Conservation (phyloP, 139 green algal genomes). For the Diplosphaera chodatii region DNA sequence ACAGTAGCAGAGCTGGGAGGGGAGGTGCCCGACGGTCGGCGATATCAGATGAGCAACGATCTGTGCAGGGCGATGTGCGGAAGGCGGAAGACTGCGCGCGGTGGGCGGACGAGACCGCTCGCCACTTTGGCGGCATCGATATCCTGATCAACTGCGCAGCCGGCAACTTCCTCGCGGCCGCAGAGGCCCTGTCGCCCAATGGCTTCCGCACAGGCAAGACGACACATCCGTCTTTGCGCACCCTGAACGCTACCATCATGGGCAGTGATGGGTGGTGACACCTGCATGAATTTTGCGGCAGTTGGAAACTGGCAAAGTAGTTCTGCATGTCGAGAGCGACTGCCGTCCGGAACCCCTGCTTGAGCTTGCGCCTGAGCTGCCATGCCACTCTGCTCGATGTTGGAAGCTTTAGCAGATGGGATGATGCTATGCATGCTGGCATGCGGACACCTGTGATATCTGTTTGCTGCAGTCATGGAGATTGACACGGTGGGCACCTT, state of each 20-base stretch:
- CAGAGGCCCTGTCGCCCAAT: constrained; percentile 77
- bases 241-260: too few relatives aligned
- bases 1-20: too few relatives aligned
- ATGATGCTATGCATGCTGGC: not conserved
- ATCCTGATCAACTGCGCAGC: constrained; percentile 94
- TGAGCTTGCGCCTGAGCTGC: too few relatives aligned
- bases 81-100: constrained; percentile 56
- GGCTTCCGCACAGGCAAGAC: constrained; percentile 77
- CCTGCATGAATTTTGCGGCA: not conserved
- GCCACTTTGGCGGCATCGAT: constrained; percentile 57
- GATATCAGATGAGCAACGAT: not conserved
- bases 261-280: too few relatives aligned
- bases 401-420: too few relatives aligned
- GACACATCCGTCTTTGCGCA: not conserved
- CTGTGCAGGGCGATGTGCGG: constrained; percentile 81
- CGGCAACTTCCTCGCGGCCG: constrained; percentile 71
- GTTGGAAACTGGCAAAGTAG: too few relatives aligned
- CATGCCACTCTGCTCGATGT: too few relatives aligned
- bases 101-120: constrained; percentile 35
- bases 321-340: too few relatives aligned
- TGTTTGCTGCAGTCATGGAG: constrained; percentile 77
- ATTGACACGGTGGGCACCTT: constrained; percentile 94
- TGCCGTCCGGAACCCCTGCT: too few relatives aligned
- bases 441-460: not conserved
- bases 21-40: too few relatives aligned